These are phyloP conservation scores for Fraxinus pennsylvanica DNA, from an alignment of 257 asterid genomes.

Conservation along the genomic window DNA sequence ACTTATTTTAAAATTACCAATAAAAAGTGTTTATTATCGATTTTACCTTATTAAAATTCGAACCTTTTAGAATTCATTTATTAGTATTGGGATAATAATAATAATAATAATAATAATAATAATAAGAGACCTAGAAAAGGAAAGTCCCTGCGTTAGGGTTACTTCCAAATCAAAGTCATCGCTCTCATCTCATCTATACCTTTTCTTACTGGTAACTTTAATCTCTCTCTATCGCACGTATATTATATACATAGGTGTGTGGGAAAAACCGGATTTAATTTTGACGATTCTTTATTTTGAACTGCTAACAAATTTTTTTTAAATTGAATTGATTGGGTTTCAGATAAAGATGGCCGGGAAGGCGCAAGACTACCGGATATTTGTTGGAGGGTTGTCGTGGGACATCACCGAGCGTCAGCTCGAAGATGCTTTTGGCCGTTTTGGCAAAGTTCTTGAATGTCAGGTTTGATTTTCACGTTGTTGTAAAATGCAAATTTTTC, in stretches of 20 bases:
- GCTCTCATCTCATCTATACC: neutral
- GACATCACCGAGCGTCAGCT: conserved; percentile 92
- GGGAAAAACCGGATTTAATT: neutral
- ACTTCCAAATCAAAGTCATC: no score
- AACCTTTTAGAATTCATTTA: no score
- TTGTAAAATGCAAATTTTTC: neutral
- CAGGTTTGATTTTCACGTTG: conserved; percentile 53
- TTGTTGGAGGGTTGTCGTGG: conserved; percentile 87
- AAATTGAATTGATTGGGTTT: conserved; percentile 20
- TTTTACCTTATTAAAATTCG: no score
- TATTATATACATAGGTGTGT: neutral
- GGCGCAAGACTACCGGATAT: conserved; percentile 79
- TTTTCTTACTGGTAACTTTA: neutral
- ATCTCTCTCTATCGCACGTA: neutral
- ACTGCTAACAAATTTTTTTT: neutral
- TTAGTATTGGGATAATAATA: no score
- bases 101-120: no score
- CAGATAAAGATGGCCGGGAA: conserved; percentile 62
- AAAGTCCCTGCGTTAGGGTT: no score
- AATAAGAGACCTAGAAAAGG: no score
- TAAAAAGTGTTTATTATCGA: no score
- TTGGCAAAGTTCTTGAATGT: conserved; percentile 78
- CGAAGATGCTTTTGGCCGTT: conserved; percentile 76
- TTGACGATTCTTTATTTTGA: neutral
- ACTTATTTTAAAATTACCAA: no score